Evolutionary conservation across 805 yeast species (phyloP), one percentile per base, ranked within the genome.

Genomic region (Metschnikowia continentalis): DNA sequence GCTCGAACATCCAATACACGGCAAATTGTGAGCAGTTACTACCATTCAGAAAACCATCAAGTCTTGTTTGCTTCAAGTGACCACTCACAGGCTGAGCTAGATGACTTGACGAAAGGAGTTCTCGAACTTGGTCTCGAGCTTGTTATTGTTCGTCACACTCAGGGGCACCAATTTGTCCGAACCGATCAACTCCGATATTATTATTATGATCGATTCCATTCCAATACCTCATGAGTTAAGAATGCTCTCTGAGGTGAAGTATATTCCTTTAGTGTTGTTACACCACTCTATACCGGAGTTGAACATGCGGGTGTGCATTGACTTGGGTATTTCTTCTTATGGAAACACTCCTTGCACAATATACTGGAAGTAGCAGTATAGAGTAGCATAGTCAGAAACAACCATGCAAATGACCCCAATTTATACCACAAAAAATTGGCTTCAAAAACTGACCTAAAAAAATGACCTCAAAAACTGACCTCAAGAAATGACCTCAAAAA

Each of bases 301-400:
- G 60, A 88, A 86, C 61, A 84, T 89, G 83, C 81, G 88, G 67
- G 77, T 84, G 41, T 90, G 96, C 66, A 75, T 89, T 37, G 96
- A 90, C 64, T 73, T 89, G 54, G 96, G 96, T 60, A 89, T 89
- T 49, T 85, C 92, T 10, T 85, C 94, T 0, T 88, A 87, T 64
- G 96, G 96, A 42, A 89, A 88, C 64, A 86, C 94, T 1, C 96
- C 96, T 20, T 88, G 96, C 63, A 81, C 91, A 0, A 80, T 84
- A 17, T 17, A 17, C 19, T 17, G 19, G 19, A 17, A 17, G 19
- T 17, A 17, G 19, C 19, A 17, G 19, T 17, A 17, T 17, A 2
- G 19, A 17, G 19, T 17, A 17, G 19, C 19, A 17, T 17, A 17
- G 19, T 17, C 19, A 17, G 19, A 17, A 17, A 17, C 19, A 17